Conservation (phyloP, 2,329 filamentous ascomycete genomes). For the Chrysoporthe austroafricana region DNA sequence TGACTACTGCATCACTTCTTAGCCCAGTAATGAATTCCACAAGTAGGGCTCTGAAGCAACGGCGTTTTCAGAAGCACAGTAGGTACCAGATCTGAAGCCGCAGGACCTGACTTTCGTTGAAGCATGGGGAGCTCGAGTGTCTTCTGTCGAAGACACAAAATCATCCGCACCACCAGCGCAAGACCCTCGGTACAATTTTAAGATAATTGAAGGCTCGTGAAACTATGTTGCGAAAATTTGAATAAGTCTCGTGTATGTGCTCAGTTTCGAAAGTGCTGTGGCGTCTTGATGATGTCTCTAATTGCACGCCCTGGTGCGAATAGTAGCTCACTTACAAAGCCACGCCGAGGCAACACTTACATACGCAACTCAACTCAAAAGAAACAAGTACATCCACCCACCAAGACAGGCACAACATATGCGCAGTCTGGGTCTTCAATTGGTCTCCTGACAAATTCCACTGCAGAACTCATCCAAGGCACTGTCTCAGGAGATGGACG, state of each 20-base stretch:
- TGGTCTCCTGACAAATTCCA: too few relatives aligned
- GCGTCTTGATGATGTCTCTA: not conserved
- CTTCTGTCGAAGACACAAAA: too few relatives aligned
- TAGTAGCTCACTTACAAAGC: not conserved
- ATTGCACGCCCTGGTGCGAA: not conserved
- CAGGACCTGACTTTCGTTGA: not conserved
- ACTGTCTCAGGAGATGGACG: slow-evolving; percentile 32
- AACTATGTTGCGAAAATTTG: too few relatives aligned
- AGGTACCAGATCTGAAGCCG: not conserved
- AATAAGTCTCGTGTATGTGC: not conserved
- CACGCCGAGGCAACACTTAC: slow-evolving; percentile 37
- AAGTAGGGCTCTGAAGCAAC: too few relatives aligned
- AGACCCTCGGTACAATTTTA: too few relatives aligned
- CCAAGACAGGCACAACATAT: slow-evolving; percentile 5
- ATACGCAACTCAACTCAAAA: slow-evolving; percentile 12
- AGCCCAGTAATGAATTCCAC: too few relatives aligned
- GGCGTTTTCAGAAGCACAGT: too few relatives aligned
- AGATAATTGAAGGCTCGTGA: too few relatives aligned
- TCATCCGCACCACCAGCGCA: too few relatives aligned
- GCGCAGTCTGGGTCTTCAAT: not conserved
- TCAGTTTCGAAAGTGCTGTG: not conserved
- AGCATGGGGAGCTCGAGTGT: not conserved
- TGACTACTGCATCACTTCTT: too few relatives aligned
- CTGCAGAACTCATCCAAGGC: not conserved
- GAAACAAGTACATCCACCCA: not conserved